These are phyloP conservation scores for Pseudozyma flocculosa DNA, from an alignment of 1,284 basidiomycete species.

Conservation along the genomic window DNA sequence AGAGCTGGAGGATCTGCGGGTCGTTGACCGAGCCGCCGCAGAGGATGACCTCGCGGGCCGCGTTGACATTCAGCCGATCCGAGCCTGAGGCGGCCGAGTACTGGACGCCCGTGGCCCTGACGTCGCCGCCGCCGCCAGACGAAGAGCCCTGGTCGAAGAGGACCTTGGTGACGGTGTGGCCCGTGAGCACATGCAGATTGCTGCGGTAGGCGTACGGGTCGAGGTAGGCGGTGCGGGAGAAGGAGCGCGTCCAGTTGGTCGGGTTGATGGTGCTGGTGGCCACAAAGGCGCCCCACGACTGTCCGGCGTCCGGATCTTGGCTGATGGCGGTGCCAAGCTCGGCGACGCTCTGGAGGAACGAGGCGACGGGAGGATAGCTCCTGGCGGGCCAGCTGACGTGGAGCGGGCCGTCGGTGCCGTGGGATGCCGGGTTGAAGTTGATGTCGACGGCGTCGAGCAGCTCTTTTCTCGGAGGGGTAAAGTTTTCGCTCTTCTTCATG, in stretches of 20 bases:
- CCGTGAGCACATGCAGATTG: constrained; percentile 68
- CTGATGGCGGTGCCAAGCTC: constrained; percentile 61
- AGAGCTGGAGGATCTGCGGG: constrained; percentile 70
- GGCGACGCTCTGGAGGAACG: constrained; percentile 28
- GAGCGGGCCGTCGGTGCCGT: constrained; percentile 63
- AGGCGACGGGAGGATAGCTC: constrained; percentile 32
- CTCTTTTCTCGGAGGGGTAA: constrained; percentile 58
- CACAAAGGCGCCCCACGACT: constrained; percentile 64
- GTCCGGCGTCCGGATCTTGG: constrained; percentile 63
- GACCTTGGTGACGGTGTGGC: constrained; percentile 67
- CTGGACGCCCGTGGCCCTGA: constrained; percentile 66
- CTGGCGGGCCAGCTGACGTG: constrained; percentile 46
- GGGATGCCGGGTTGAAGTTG: constrained; percentile 57
- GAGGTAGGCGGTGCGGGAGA: constrained; percentile 71
- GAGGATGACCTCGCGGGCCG: constrained; percentile 67
- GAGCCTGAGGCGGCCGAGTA: constrained; percentile 61
- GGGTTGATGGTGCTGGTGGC: constrained; percentile 69
- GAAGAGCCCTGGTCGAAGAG: constrained; percentile 62
- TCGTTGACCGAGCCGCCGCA: constrained; percentile 32
- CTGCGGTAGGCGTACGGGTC: constrained; percentile 65
- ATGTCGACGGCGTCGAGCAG: constrained; percentile 15
- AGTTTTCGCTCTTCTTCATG: constrained; percentile 63
- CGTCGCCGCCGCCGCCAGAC: constrained; percentile 59
- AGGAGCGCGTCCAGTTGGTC: constrained; percentile 68
- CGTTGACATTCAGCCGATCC: constrained; percentile 61